Conservation (phyloP, 176 grass and related monocot species). For the Phoenix roebelenii region DNA sequence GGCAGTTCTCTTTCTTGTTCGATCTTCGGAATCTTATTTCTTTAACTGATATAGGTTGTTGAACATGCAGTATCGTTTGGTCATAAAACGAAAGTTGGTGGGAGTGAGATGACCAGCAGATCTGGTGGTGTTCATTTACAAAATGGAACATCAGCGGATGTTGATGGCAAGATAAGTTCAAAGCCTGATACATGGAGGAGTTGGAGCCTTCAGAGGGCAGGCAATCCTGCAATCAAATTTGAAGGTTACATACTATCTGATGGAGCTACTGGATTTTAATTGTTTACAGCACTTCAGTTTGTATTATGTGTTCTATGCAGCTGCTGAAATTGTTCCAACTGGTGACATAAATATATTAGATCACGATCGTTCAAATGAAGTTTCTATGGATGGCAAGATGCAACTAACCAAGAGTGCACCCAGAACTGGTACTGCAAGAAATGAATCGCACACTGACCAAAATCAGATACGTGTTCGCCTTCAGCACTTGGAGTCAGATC, state of each 20-base stretch:
- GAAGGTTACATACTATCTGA: constrained; percentile 33
- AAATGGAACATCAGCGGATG: constrained; percentile 23
- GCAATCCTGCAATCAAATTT: constrained; percentile 32
- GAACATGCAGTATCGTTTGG: constrained; percentile 23
- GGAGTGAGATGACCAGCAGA: constrained; percentile 7
- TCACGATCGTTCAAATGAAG: constrained; percentile 19
- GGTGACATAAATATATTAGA: constrained; percentile 17
- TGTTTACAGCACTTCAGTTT: neutral
- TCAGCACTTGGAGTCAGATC: constrained; percentile 66
- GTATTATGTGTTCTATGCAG: constrained; percentile 29
- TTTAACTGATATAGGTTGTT: constrained; percentile 1
- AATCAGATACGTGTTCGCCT: constrained; percentile 54
- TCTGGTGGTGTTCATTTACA: neutral
- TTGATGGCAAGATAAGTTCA: constrained; percentile 21
- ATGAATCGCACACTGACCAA: constrained; percentile 25
- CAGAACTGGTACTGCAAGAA: constrained; percentile 26
- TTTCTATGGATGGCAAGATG: constrained; percentile 11
- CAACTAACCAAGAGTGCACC: constrained; percentile 29
- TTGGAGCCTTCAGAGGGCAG: constrained; percentile 37
- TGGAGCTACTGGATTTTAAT: constrained; percentile 3
- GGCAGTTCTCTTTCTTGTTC: no score
- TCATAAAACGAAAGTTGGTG: constrained; percentile 3
- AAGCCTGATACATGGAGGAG: constrained; percentile 39
- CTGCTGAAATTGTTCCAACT: constrained; percentile 43
- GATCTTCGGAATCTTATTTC: neutral